These are phyloP conservation scores for Przewalskia tangutica DNA, from an alignment of 257 asterid genomes.

Conservation along the genomic window DNA sequence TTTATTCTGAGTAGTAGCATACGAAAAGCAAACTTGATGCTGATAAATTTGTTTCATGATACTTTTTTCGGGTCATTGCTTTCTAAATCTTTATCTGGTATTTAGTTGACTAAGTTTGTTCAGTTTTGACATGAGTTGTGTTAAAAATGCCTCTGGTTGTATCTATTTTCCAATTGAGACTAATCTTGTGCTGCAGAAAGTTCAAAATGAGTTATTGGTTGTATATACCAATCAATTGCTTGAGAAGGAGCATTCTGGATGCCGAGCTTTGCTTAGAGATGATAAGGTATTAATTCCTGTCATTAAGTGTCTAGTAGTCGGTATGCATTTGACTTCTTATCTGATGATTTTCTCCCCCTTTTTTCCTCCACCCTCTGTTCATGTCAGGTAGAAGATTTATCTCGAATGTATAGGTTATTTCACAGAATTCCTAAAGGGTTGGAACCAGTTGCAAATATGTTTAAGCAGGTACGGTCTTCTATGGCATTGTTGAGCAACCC, in stretches of 20 bases:
- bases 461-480: conserved; percentile 38
- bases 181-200: conserved; percentile 19
- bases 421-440: conserved; percentile 24
- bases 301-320: background rate
- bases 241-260: conserved; percentile 58
- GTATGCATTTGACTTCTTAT: background rate
- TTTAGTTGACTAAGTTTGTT: background rate
- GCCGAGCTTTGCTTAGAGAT: conserved; percentile 41
- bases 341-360: background rate
- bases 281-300: conserved; percentile 32
- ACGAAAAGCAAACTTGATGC: conserved; percentile 10
- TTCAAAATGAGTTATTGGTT: conserved; percentile 32
- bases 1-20: background rate
- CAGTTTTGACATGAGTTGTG: background rate
- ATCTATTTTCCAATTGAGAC: background rate
- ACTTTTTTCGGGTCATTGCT: background rate
- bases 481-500: background rate
- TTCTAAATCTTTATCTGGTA: background rate
- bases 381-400: conserved; percentile 43
- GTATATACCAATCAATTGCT: conserved; percentile 29
- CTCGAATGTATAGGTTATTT: conserved; percentile 54
- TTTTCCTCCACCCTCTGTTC: conserved; percentile 2
- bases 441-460: conserved; percentile 27
- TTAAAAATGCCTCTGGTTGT: background rate
- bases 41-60: background rate